A percentile compares a stretch with the other conserved stretches of the same genome.
phyloP scores from a whole-genome alignment of 2,329 filamentous ascomycete genomes.

The Chaetomiaceae sp. region DNA sequence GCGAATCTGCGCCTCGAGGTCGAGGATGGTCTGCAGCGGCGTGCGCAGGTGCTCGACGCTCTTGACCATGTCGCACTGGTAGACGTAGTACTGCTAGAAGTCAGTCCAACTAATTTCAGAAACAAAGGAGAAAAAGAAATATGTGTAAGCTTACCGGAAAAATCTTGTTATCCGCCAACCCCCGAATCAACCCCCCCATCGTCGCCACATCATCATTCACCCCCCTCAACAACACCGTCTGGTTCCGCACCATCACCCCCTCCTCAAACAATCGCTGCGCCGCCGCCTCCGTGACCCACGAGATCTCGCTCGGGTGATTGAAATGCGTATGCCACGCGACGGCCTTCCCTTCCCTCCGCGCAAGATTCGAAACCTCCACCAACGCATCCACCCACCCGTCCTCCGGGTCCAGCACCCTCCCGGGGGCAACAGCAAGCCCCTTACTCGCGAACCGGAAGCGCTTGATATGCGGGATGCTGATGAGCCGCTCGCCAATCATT shows the following conservation, averaged over 20 bases:
- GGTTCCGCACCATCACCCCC: conserved; percentile 55
- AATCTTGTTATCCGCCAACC: conserved; percentile 53
- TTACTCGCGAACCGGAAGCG: conserved; percentile 60
- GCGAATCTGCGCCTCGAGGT: conserved; percentile 53
- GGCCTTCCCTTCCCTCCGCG: conserved; percentile 51
- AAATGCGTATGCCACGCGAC: conserved; percentile 63
- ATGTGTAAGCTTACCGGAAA: conserved; percentile 44
- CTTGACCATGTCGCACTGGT: conserved; percentile 60
- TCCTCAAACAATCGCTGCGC: conserved; percentile 46
- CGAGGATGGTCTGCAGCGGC: conserved; percentile 53
- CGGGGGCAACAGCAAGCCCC: conserved; percentile 56
- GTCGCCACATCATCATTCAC: conserved; percentile 53
- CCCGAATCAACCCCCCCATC: conserved; percentile 50
- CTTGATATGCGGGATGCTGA: conserved; percentile 53
- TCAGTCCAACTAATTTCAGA: no score
- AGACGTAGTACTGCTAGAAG: conserved; percentile 55
- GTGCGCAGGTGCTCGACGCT: conserved; percentile 60
- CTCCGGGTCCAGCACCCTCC: conserved; percentile 45
- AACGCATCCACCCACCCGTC: conserved; percentile 53
- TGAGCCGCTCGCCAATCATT: conserved; percentile 51
- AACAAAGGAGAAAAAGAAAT: background rate
- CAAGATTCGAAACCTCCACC: conserved; percentile 47
- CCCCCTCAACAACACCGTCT: conserved; percentile 54
- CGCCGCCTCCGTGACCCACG: conserved; percentile 53
- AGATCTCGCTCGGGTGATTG: conserved; percentile 59